Evolutionary conservation across 768 basidiomycete genomes (phyloP).

Genomic region (Terana coerulea): DNA sequence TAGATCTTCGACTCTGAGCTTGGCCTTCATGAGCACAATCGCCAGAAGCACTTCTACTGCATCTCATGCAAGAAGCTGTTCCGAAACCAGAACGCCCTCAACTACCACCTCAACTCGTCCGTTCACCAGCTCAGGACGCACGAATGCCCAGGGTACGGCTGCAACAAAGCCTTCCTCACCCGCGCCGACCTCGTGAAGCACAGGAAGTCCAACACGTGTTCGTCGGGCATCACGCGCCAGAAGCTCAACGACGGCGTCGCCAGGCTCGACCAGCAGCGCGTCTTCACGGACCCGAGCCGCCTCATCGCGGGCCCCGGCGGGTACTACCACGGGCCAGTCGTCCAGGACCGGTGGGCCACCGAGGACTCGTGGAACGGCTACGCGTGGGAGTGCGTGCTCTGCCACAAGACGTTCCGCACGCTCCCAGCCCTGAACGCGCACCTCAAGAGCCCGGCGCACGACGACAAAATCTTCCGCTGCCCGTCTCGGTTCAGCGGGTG

Average conservation of each 20-base stretch:
- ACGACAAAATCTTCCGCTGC: constrained; percentile 51
- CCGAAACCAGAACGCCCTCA: constrained; percentile 32
- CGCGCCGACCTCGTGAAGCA: constrained; percentile 54
- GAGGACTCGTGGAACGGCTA: constrained; percentile 37
- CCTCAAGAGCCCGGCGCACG: constrained; percentile 57
- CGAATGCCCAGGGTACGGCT: constrained; percentile 37
- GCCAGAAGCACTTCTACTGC: constrained; percentile 9
- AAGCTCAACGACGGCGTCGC: constrained; percentile 34
- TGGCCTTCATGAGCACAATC: constrained; percentile 11
- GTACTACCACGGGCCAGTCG: constrained; percentile 16
- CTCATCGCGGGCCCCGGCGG: constrained; percentile 38
- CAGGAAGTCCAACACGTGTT: constrained; percentile 55
- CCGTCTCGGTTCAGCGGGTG: constrained; percentile 40
- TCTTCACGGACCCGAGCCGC: constrained; percentile 51
- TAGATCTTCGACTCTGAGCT: constrained; percentile 4
- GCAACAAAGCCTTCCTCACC: constrained; percentile 44
- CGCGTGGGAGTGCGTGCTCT: constrained; percentile 63
- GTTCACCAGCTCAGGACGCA: constrained; percentile 37
- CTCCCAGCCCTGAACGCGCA: constrained; percentile 56
- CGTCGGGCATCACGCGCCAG: constrained; percentile 40
- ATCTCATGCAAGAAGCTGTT: constrained; percentile 29
- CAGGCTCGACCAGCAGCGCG: constrained; percentile 36
- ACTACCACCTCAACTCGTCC: constrained; percentile 47
- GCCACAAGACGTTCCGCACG: constrained; percentile 38
- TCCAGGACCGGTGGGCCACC: constrained; percentile 37